Evolutionary conservation across 352 stramenopile genomes (phyloP).

Genomic region (Phytophthora rubi): DNA sequence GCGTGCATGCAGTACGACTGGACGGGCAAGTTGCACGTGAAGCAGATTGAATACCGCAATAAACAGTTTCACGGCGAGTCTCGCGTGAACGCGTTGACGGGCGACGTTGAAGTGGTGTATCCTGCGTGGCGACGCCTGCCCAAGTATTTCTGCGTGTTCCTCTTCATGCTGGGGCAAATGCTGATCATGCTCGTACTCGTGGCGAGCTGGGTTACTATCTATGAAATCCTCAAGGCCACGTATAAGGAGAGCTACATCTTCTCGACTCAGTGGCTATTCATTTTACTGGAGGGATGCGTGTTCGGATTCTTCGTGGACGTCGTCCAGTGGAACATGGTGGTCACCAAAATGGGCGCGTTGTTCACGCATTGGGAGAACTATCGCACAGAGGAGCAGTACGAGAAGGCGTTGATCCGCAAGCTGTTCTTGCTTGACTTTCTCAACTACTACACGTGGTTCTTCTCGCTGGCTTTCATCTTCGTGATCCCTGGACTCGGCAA

Average conservation of each 20-base stretch:
- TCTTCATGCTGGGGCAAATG: conserved; percentile 87
- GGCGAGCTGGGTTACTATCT: conserved; percentile 88
- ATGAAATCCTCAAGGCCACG: conserved; percentile 87
- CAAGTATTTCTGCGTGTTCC: conserved; percentile 75
- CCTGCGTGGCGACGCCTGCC: conserved; percentile 69
- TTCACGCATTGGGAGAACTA: conserved; percentile 92
- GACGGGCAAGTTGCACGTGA: conserved; percentile 82
- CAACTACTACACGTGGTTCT: conserved; percentile 94
- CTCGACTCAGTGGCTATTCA: conserved; percentile 84
- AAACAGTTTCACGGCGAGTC: conserved; percentile 75
- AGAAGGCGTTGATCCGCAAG: conserved; percentile 84
- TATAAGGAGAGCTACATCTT: conserved; percentile 83
- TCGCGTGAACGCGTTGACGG: conserved; percentile 77
- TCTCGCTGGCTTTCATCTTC: conserved; percentile 89
- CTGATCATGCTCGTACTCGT: conserved; percentile 89
- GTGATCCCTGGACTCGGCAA: conserved; percentile 86
- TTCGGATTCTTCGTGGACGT: conserved; percentile 90
- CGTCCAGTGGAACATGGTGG: conserved; percentile 90
- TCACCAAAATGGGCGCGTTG: conserved; percentile 85
- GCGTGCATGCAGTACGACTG: conserved; percentile 82
- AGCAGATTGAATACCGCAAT: conserved; percentile 89
- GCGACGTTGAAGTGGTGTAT: conserved; percentile 73
- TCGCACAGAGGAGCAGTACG: conserved; percentile 84
- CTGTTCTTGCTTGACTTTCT: conserved; percentile 88
- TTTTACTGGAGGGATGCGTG: conserved; percentile 82